Evolutionary conservation across 148 eudicot species (phyloP).

Genomic region (Camellia sinensis): DNA sequence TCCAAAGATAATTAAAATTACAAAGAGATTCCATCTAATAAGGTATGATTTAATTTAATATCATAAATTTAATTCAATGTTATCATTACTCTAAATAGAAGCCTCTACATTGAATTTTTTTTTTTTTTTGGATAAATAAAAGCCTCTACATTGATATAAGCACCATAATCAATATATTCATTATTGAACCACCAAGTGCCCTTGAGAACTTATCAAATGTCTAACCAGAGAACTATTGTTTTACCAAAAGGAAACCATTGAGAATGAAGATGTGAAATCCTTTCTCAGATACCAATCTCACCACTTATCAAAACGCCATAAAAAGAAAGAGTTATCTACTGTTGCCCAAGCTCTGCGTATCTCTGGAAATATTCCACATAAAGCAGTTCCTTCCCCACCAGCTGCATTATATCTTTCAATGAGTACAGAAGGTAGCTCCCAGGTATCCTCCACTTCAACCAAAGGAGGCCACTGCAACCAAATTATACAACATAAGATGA

Average conservation of each 20-base stretch:
- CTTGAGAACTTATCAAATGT: neutral
- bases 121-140: too few relatives aligned
- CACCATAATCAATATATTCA: neutral
- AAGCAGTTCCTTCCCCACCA: constrained; percentile 98
- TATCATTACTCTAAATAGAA: neutral
- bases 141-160: neutral
- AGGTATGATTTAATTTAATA: neutral
- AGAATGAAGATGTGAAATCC: neutral
- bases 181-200: neutral
- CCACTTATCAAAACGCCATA: constrained; percentile 99
- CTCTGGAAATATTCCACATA: constrained; percentile 98
- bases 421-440: constrained; percentile 93
- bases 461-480: constrained; percentile 87
- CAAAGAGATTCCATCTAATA: neutral
- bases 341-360: constrained; percentile 99
- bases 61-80: neutral
- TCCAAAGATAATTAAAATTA: neutral
- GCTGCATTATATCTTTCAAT: constrained; percentile 91
- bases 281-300: constrained; percentile 22
- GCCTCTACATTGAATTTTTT: neutral
- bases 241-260: neutral
- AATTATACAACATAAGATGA: neutral
- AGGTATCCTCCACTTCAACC: constrained; percentile 89
- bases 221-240: neutral
- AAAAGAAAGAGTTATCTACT: constrained; percentile 88